Evolutionary conservation across 805 yeast genomes (phyloP).

Genomic region (Pichia heedii): DNA sequence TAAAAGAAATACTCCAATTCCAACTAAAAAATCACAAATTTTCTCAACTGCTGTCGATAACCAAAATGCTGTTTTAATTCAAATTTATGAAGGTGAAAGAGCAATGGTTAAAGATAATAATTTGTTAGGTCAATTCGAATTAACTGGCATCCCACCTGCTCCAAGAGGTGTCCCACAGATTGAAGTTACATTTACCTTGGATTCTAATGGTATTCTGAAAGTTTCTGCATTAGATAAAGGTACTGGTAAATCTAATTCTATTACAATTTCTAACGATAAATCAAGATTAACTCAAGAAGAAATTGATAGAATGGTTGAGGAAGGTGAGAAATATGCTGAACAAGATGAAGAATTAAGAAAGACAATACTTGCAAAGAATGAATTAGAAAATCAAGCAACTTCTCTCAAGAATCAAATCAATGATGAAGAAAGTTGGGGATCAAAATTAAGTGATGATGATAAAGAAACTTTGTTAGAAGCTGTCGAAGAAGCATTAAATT

Average conservation of each 20-base stretch:
- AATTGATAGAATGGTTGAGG: constrained; percentile 95
- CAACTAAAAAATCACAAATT: constrained; percentile 90
- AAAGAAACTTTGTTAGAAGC: constrained; percentile 85
- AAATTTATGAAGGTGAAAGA: constrained; percentile 95
- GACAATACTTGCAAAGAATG: constrained; percentile 83
- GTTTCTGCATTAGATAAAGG: constrained; percentile 88
- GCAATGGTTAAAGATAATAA: constrained; percentile 91
- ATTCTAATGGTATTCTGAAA: constrained; percentile 80
- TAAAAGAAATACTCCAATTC: constrained; percentile 91
- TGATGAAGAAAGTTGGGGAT: constrained; percentile 53
- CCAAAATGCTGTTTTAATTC: constrained; percentile 91
- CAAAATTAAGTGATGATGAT: constrained; percentile 82
- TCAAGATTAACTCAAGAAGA: constrained; percentile 92
- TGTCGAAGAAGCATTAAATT: constrained; percentile 61
- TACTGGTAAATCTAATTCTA: constrained; percentile 85
- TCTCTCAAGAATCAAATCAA: constrained; percentile 58
- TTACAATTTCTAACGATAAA: constrained; percentile 88
- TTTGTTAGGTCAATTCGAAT: constrained; percentile 77
- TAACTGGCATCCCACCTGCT: constrained; percentile 81
- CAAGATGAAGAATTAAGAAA: constrained; percentile 79
- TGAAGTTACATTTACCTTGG: constrained; percentile 82
- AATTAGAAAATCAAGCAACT: constrained; percentile 82
- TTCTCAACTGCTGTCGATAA: constrained; percentile 95
- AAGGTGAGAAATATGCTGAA: constrained; percentile 90
- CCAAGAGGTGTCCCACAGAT: constrained; percentile 90